Percentiles rank a stretch among this genome's conserved stretches.
Evolutionary conservation across 2,329 filamentous ascomycete genomes (phyloP).

Genomic region (Amauroascus niger): DNA sequence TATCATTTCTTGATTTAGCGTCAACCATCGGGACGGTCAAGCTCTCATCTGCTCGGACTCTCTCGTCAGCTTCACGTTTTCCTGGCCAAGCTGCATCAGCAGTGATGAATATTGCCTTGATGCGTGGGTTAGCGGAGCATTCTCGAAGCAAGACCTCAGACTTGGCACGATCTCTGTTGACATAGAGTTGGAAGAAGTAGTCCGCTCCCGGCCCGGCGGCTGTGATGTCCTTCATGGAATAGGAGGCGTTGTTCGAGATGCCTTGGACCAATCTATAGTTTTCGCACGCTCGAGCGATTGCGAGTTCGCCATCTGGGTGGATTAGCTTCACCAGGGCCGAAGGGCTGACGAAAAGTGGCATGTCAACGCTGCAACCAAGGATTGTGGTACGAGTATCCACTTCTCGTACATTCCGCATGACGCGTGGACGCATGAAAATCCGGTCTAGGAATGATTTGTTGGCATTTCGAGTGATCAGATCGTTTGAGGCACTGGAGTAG

Average conservation of each 20-base stretch:
- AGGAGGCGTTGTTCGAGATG: conserved; percentile 54
- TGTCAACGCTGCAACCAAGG: conserved; percentile 43
- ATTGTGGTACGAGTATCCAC: conserved; percentile 47
- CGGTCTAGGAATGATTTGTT: conserved; percentile 47
- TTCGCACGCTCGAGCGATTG: conserved; percentile 46
- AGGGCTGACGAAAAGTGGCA: conserved; percentile 56
- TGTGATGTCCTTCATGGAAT: conserved; percentile 47
- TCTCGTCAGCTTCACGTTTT: conserved; percentile 50
- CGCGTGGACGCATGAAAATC: conserved; percentile 51
- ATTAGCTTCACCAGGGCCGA: conserved; percentile 56
- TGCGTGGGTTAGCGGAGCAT: conserved; percentile 34
- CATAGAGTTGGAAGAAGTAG: conserved; percentile 50
- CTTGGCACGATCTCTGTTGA: conserved; percentile 43
- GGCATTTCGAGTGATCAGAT: conserved; percentile 46
- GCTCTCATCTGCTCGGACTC: conserved; percentile 40
- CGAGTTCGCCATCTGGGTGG: conserved; percentile 55
- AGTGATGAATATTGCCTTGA: conserved; percentile 43
- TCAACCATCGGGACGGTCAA: conserved; percentile 38
- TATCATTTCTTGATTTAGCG: conserved; percentile 40
- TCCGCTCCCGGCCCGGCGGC: conserved; percentile 33
- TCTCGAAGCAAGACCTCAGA: conserved; percentile 40
- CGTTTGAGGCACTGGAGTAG: conserved; percentile 57
- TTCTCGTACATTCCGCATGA: conserved; percentile 47
- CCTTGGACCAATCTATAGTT: conserved; percentile 48
- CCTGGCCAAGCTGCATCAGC: conserved; percentile 48